Evolutionary conservation across 495 filamentous ascomycete species (phyloP).

Genomic region (Penicillium arizonense): DNA sequence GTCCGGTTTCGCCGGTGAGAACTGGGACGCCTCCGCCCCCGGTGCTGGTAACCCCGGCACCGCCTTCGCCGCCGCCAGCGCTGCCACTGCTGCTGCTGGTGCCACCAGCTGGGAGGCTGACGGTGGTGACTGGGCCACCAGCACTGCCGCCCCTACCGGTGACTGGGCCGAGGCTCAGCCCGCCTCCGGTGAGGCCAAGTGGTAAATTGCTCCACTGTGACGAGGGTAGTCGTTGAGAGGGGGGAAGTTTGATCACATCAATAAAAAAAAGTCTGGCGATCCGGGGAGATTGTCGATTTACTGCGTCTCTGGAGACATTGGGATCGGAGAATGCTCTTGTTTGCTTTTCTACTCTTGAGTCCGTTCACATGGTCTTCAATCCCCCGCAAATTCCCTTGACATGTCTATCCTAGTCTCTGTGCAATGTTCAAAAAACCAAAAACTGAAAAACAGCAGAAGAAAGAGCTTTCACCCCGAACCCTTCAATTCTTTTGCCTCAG

Average conservation of each 20-base stretch:
- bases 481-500: slow-evolving; percentile 31
- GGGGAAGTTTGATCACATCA: slow-evolving; percentile 23
- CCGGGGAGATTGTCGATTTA: slow-evolving; percentile 24
- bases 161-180: slow-evolving; percentile 67
- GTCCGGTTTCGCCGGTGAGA: slow-evolving; percentile 69
- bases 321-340: slow-evolving; percentile 22
- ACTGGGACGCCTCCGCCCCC: slow-evolving; percentile 56
- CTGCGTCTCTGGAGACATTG: slow-evolving; percentile 5
- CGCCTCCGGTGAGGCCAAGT: slow-evolving; percentile 50
- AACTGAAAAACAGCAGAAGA: slow-evolving; percentile 42
- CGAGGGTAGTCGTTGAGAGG: slow-evolving; percentile 35
- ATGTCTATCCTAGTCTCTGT: slow-evolving; percentile 51
- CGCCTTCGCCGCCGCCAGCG: slow-evolving; percentile 60
- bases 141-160: slow-evolving; percentile 52
- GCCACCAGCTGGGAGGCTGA: slow-evolving; percentile 78
- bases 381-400: slow-evolving; percentile 38
- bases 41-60: slow-evolving; percentile 57
- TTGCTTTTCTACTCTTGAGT: slow-evolving; percentile 26
- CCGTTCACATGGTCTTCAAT: slow-evolving; percentile 24
- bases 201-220: slow-evolving; percentile 54
- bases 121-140: slow-evolving; percentile 70
- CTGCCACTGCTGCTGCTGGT: slow-evolving; percentile 48
- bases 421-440: slow-evolving; percentile 34
- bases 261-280: slow-evolving; percentile 26
- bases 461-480: slow-evolving; percentile 34